These are phyloP conservation scores for Cornus kousa DNA, from an alignment of 148 eudicot species.

Conservation along the genomic window DNA sequence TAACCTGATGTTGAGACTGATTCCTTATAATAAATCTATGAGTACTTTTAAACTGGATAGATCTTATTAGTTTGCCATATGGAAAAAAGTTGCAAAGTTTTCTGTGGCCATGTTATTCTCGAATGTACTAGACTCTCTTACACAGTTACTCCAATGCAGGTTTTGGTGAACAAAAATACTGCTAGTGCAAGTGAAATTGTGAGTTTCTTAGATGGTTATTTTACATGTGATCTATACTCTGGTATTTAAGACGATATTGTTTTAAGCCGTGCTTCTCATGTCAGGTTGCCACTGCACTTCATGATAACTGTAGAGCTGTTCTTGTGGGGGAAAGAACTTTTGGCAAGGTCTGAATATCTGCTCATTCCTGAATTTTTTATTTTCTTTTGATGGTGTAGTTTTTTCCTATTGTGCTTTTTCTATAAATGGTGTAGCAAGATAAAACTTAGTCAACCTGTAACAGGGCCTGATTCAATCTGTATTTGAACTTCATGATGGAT, in stretches of 20 bases:
- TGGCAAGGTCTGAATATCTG: conserved; percentile 66
- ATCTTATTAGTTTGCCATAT: neutral
- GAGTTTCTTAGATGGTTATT: conserved; percentile 26
- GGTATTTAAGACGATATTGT: conserved; percentile 4
- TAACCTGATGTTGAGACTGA: neutral
- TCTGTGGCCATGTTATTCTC: neutral
- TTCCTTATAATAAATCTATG: neutral
- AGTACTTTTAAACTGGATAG: neutral
- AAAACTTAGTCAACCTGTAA: neutral
- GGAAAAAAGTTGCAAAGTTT: neutral
- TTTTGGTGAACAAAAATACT: conserved; percentile 87
- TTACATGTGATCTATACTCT: neutral
- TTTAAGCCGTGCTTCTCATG: conserved; percentile 23
- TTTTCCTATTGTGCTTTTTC: neutral
- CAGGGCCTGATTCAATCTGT: conserved; percentile 97
- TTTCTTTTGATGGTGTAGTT: neutral
- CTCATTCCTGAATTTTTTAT: neutral
- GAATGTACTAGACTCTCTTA: neutral
- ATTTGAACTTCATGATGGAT: conserved; percentile 93
- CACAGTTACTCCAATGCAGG: conserved; percentile 43
- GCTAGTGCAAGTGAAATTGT: conserved; percentile 99
- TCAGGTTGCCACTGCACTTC: conserved; percentile 97
- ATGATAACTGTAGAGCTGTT: conserved; percentile 92
- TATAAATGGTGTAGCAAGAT: neutral
- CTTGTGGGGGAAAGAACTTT: conserved; percentile 91